Percentiles rank a stretch among this genome's conserved stretches.
These are phyloP conservation scores for Paracamarosporium sp. DNA, from an alignment of 2,329 filamentous ascomycete genomes.

Conservation along the genomic window DNA sequence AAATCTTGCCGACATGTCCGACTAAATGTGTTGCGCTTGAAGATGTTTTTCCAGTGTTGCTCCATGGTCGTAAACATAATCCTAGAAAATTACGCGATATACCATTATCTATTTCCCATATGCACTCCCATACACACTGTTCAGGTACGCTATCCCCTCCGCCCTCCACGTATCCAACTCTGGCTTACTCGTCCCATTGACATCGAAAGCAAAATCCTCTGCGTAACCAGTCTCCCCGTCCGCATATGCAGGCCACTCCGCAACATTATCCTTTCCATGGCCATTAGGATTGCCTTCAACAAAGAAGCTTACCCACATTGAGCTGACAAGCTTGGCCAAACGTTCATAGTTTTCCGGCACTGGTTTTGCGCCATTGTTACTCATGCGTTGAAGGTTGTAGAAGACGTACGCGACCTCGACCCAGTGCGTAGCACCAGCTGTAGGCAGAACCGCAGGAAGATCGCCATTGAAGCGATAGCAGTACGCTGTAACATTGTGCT, in stretches of 20 bases:
- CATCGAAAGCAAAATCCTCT: neutral
- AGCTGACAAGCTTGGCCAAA: neutral
- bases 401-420: neutral
- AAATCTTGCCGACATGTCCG: too few species aligned
- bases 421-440: neutral
- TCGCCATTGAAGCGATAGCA: neutral
- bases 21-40: too few species aligned
- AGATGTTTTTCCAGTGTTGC: too few species aligned
- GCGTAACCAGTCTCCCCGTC: neutral
- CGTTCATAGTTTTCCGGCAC: neutral
- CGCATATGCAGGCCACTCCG: neutral
- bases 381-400: neutral
- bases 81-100: neutral
- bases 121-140: neutral
- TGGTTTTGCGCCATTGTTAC: neutral
- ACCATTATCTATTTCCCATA: neutral
- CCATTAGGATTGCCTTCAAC: neutral
- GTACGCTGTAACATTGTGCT: neutral
- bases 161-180: neutral
- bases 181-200: neutral
- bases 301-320: neutral
- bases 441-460: neutral
- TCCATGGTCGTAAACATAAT: too few species aligned
- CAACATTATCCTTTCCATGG: neutral
- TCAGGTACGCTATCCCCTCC: neutral